These are phyloP conservation scores for Podaxis sp. DNA, from an alignment of 768 basidiomycete genomes.

Conservation along the genomic window DNA sequence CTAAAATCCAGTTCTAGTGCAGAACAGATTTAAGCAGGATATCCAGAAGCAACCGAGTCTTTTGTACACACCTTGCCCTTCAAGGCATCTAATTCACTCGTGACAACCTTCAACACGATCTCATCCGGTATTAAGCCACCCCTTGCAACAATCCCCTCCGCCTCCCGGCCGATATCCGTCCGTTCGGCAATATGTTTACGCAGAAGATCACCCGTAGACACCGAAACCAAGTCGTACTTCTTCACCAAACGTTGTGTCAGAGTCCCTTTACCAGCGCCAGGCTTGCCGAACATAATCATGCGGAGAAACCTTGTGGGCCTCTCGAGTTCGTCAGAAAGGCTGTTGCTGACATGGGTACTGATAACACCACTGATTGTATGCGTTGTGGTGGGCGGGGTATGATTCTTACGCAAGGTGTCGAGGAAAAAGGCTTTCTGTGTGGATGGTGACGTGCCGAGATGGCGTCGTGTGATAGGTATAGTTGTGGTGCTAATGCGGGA, in stretches of 20 bases:
- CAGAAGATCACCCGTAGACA: constrained; percentile 85
- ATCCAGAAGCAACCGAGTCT: background rate
- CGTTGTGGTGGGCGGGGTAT: constrained; percentile 21
- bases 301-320: constrained; percentile 39
- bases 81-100: constrained; percentile 64
- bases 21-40: background rate
- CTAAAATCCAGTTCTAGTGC: constrained; percentile 83
- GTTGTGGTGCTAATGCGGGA: constrained; percentile 15
- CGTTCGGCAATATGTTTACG: constrained; percentile 79
- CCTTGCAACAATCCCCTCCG: constrained; percentile 74
- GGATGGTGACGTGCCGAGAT: constrained; percentile 4
- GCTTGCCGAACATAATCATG: constrained; percentile 79
- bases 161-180: constrained; percentile 70
- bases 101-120: constrained; percentile 74
- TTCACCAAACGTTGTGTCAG: constrained; percentile 70
- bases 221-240: constrained; percentile 74
- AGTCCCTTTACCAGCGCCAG: constrained; percentile 87
- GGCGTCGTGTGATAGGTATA: constrained; percentile 2
- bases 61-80: constrained; percentile 54
- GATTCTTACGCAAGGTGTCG: constrained; percentile 10
- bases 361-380: constrained; percentile 25
- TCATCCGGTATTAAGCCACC: constrained; percentile 80
- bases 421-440: constrained; percentile 8
- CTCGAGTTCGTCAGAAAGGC: constrained; percentile 36
- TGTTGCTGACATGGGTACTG: constrained; percentile 19